Conservation (phyloP, 116 monocot genomes). For the Zostera marina region DNA sequence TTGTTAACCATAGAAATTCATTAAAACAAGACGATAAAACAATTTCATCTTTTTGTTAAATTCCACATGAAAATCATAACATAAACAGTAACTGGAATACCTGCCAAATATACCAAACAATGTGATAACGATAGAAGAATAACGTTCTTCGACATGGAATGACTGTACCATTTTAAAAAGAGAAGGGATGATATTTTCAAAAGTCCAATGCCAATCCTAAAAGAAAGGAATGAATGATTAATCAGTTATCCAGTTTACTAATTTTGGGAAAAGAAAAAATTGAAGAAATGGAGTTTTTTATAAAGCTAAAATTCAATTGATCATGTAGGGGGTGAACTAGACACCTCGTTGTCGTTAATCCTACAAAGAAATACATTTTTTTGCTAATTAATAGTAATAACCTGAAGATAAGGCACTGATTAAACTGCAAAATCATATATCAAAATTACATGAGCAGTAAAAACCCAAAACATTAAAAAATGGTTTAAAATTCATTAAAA, state of each 20-base stretch:
- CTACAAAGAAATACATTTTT: too few species aligned
- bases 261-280: not conserved
- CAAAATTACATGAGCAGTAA: too few species aligned
- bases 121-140: conserved; percentile 37
- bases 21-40: not conserved
- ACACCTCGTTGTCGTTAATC: too few species aligned
- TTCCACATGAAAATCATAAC: not conserved
- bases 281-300: not conserved
- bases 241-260: not conserved
- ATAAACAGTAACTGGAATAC: conserved; percentile 13
- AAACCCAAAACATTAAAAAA: too few species aligned
- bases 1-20: not conserved
- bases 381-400: too few species aligned
- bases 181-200: conserved; percentile 21
- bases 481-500: too few species aligned
- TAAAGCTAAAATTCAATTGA: too few species aligned
- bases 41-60: not conserved
- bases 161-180: conserved; percentile 41
- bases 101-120: conserved; percentile 61
- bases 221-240: conserved; percentile 5
- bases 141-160: conserved; percentile 26
- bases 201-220: conserved; percentile 61
- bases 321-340: too few species aligned
- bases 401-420: too few species aligned
- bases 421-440: too few species aligned